These are phyloP conservation scores for Monosporascus sp. DNA, from an alignment of 2,329 filamentous ascomycete species.

Conservation along the genomic window DNA sequence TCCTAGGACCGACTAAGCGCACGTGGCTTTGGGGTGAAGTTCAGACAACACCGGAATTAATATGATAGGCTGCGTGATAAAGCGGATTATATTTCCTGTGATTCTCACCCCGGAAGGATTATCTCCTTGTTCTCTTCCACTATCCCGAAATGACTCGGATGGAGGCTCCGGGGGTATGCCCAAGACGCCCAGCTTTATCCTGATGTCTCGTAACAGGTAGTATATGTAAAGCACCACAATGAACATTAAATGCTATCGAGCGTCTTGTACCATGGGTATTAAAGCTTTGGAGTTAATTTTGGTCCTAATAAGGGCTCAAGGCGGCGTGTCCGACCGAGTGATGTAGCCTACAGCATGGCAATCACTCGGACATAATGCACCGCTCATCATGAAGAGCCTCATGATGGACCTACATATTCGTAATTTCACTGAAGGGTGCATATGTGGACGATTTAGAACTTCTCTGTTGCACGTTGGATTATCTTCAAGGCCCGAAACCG, in stretches of 20 bases:
- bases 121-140: not conserved
- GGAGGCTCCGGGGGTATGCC: not conserved
- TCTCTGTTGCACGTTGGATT: not conserved
- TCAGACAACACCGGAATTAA: too few species aligned
- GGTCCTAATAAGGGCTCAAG: too few species aligned
- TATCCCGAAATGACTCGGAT: not conserved
- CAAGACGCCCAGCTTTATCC: not conserved
- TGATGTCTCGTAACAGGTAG: not conserved
- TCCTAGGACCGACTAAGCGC: too few species aligned
- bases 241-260: not conserved
- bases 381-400: not conserved
- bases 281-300: too few species aligned
- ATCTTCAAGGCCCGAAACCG: not conserved
- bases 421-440: not conserved
- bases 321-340: too few species aligned
- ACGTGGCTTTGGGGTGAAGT: too few species aligned
- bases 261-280: too few species aligned
- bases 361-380: not conserved
- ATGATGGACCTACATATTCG: too few species aligned
- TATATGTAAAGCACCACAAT: not conserved
- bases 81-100: not conserved
- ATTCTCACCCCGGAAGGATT: not conserved
- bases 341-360: too few species aligned
- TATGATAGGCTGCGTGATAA: too few species aligned
- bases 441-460: not conserved